Conservation (phyloP, 192 early-diverging fungal species). For the Geosiphon pyriformis region DNA sequence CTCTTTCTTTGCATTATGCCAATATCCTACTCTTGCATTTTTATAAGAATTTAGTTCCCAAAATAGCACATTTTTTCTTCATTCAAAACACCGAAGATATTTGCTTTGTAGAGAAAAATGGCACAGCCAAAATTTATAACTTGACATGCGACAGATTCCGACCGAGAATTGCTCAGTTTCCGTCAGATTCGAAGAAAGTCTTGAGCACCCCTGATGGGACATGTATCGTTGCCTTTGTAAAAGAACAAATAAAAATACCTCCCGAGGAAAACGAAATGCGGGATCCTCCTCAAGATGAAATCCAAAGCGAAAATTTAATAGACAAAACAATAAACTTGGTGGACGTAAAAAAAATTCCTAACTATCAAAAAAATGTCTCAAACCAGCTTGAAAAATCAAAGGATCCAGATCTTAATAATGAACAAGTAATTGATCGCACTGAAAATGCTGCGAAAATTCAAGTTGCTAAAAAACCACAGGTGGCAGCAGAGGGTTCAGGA, state of each 20-base stretch:
- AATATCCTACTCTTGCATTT: constrained; percentile 17
- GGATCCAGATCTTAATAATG: too few relatives aligned
- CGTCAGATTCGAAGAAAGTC: not conserved
- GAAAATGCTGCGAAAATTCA: too few relatives aligned
- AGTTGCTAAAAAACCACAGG: too few relatives aligned
- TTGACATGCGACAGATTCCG: constrained; percentile 10
- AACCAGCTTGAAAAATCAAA: too few relatives aligned
- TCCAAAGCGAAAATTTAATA: too few relatives aligned
- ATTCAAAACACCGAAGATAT: constrained; percentile 15
- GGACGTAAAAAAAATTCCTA: too few relatives aligned
- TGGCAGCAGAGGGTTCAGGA: too few relatives aligned
- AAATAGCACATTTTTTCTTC: constrained; percentile 13
- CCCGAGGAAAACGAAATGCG: too few relatives aligned
- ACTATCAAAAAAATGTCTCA: too few relatives aligned
- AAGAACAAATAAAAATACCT: constrained; percentile 1
- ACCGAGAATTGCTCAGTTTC: constrained; percentile 9
- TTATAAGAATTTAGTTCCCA: constrained; percentile 8
- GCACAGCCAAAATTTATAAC: constrained; percentile 4
- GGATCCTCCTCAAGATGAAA: too few relatives aligned
- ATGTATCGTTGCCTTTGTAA: constrained; percentile 18
- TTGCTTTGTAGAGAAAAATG: constrained; percentile 21
- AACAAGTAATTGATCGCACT: too few relatives aligned
- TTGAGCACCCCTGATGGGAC: constrained; percentile 13
- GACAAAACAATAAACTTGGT: too few relatives aligned
- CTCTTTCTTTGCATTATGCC: not conserved